Evolutionary conservation across 2,329 filamentous ascomycete genomes (phyloP).

Genomic region (Didymosphaeria variabile): DNA sequence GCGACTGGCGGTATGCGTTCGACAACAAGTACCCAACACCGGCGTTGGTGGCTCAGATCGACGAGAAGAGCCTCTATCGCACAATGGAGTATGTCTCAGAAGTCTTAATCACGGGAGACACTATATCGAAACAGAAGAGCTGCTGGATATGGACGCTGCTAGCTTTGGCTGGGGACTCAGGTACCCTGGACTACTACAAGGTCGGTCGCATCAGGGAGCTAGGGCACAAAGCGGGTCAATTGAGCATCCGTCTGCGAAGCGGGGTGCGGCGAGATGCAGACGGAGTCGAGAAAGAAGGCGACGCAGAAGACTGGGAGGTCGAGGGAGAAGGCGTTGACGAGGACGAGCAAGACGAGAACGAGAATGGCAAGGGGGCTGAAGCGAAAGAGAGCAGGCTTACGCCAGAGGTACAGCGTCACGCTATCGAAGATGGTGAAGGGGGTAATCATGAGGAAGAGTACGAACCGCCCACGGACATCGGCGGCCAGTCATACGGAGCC

Average conservation of each 20-base stretch:
- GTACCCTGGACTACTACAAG: conserved; percentile 78
- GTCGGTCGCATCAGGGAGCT: conserved; percentile 80
- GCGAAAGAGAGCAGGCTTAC: neutral
- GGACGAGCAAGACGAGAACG: neutral
- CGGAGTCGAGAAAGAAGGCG: conserved; percentile 9
- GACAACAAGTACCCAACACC: conserved; percentile 54
- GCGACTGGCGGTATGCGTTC: conserved; percentile 45
- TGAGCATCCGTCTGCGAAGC: conserved; percentile 54
- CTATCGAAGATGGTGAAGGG: neutral
- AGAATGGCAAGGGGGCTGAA: neutral
- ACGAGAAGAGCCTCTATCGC: conserved; percentile 71
- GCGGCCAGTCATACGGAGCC: conserved; percentile 5
- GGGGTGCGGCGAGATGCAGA: conserved; percentile 1
- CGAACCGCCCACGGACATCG: neutral
- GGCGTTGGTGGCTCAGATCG: conserved; percentile 62
- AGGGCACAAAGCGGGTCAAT: conserved; percentile 75
- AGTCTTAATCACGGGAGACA: conserved; percentile 68
- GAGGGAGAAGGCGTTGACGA: conserved; percentile 15
- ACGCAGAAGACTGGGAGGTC: conserved; percentile 10
- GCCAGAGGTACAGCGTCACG: neutral
- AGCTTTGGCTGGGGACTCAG: conserved; percentile 76
- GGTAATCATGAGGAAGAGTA: neutral
- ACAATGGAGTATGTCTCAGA: conserved; percentile 70
- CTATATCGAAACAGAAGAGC: conserved; percentile 72
- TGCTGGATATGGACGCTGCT: conserved; percentile 88